These are phyloP conservation scores for Hypoxylon sp. DNA, from an alignment of 2,329 filamentous ascomycete genomes.

Conservation along the genomic window DNA sequence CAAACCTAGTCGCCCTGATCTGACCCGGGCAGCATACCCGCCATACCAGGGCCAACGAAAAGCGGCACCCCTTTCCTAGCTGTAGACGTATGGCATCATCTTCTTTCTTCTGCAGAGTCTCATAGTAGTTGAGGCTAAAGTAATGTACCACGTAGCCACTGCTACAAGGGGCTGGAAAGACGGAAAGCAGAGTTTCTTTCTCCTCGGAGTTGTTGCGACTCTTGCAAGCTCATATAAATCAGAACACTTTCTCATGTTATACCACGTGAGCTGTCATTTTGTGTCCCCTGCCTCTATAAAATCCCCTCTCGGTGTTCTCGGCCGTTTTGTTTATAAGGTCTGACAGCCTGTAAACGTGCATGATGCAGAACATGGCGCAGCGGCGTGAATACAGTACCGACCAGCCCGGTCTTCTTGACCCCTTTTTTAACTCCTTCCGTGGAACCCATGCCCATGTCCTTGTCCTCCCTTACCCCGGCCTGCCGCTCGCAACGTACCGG, in stretches of 20 bases:
- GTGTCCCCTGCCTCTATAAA: slow-evolving; percentile 9
- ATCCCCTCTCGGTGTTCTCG: slow-evolving; percentile 8
- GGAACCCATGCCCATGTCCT: slow-evolving; percentile 7
- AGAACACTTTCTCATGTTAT: slow-evolving; percentile 39
- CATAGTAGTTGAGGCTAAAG: slow-evolving; percentile 1
- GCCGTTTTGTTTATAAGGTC: slow-evolving; percentile 17
- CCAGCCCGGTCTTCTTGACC: background rate
- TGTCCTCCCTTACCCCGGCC: slow-evolving; percentile 6
- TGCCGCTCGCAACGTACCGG: background rate
- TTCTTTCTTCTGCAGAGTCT: slow-evolving; percentile 1
- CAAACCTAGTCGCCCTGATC: background rate
- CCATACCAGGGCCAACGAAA: slow-evolving; percentile 7
- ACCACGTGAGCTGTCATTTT: slow-evolving; percentile 40
- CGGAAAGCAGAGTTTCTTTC: slow-evolving; percentile 12
- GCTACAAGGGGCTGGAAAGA: slow-evolving; percentile 12
- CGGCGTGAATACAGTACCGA: slow-evolving; percentile 21
- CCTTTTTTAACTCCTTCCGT: background rate
- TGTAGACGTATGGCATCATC: background rate
- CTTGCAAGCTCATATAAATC: slow-evolving; percentile 3
- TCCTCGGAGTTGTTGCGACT: slow-evolving; percentile 2
- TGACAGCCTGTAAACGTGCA: slow-evolving; percentile 30
- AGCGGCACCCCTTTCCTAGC: slow-evolving; percentile 5
- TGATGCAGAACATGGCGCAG: slow-evolving; percentile 31
- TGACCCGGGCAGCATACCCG: background rate
- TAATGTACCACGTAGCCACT: slow-evolving; percentile 13